Evolutionary conservation across 179 eudicot species (phyloP).

Genomic region (Sideroxylon spinosum): DNA sequence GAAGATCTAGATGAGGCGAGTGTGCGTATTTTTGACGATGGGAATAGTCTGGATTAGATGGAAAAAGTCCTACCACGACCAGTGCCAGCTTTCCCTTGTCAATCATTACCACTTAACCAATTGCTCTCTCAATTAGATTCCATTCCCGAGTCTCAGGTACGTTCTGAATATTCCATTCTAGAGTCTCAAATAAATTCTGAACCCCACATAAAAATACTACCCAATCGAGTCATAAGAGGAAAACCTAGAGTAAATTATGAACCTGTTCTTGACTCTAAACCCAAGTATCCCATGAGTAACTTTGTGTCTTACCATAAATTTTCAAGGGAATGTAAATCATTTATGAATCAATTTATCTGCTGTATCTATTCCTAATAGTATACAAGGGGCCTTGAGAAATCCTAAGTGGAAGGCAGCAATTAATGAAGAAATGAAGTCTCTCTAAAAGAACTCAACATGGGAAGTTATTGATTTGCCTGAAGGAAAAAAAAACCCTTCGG

Average conservation of each 20-base stretch:
- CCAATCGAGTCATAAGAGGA: slow-evolving; percentile 1
- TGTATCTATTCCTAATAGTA: not conserved
- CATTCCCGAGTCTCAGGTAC: not conserved
- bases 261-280: not conserved
- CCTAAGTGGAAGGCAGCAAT: not conserved
- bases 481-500: not conserved
- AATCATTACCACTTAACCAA: not conserved
- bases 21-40: not conserved
- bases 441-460: slow-evolving; percentile 6
- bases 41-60: not conserved
- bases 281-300: not conserved
- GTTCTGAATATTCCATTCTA: not conserved
- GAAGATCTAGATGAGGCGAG: not conserved
- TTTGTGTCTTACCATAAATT: slow-evolving; percentile 9
- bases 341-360: not conserved
- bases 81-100: not conserved
- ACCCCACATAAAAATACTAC: not conserved
- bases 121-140: not conserved
- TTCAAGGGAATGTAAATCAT: not conserved
- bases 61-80: not conserved
- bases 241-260: not conserved
- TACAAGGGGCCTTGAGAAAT: not conserved
- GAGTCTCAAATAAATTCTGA: not conserved
- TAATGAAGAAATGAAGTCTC: not conserved
- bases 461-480: not conserved